phyloP scores from a whole-genome alignment of 2,329 filamentous ascomycete species.

The Trichocomaceae sp. region DNA sequence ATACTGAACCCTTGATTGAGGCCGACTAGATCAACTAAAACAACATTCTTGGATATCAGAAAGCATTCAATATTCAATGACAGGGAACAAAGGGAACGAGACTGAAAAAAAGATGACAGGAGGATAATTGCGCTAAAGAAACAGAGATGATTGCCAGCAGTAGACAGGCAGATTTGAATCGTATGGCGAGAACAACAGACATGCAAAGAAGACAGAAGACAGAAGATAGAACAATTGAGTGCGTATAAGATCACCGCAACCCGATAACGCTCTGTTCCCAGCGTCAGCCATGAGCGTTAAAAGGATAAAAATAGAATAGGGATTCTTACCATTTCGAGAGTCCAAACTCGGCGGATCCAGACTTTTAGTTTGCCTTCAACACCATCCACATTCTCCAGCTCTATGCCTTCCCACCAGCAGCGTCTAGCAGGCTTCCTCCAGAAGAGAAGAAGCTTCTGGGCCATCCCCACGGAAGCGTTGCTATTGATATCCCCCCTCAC shows the following conservation, averaged over 20 bases:
- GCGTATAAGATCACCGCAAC: conserved; percentile 46
- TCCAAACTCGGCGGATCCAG: conserved; percentile 98
- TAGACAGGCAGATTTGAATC: conserved; percentile 1
- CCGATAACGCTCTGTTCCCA: conserved; percentile 68
- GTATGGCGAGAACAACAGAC: conserved; percentile 15
- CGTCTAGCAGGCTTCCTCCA: conserved; percentile 94
- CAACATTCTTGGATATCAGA: conserved; percentile 10
- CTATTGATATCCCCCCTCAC: conserved; percentile 71
- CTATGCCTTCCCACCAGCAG: conserved; percentile 99
- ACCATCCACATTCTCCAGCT: conserved; percentile 81
- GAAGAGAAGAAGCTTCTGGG: conserved; percentile 93
- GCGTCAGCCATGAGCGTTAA: background rate
- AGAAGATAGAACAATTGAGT: background rate
- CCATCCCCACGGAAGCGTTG: conserved; percentile 83
- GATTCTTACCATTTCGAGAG: conserved; percentile 73
- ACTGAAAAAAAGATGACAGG: background rate
- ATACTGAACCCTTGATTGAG: background rate
- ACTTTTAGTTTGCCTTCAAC: conserved; percentile 91
- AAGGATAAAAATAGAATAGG: background rate
- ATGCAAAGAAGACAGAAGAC: background rate
- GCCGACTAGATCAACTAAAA: background rate
- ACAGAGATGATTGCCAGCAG: background rate
- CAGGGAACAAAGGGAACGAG: background rate
- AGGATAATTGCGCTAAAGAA: conserved; percentile 4
- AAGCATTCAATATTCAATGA: background rate